phyloP scores from a whole-genome alignment of 148 eudicot species.

The Bassia scoparia region DNA sequence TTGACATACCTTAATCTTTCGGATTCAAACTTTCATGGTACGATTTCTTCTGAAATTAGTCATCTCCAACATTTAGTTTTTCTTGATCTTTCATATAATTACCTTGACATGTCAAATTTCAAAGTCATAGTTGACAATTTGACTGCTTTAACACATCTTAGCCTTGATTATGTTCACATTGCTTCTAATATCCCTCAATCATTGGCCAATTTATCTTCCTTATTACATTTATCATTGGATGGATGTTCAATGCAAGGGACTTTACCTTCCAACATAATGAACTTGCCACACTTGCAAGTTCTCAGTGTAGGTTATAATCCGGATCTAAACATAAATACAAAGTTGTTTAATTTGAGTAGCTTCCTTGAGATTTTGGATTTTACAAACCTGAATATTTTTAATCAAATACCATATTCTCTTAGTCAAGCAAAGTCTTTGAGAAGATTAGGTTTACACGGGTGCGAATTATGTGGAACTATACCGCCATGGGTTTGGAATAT shows the following conservation, averaged over 20 bases:
- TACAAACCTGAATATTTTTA: not conserved
- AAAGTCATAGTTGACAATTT: not conserved
- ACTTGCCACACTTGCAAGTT: not conserved
- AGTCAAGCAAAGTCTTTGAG: not conserved
- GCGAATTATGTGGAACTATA: not conserved
- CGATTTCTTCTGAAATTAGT: not conserved
- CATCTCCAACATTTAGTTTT: not conserved
- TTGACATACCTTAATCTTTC: conserved; percentile 2
- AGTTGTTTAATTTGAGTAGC: not conserved
- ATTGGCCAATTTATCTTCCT: not conserved
- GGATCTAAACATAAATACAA: not conserved
- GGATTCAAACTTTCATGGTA: not conserved
- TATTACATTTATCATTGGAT: not conserved
- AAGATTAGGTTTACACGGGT: not conserved
- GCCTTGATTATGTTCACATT: not conserved
- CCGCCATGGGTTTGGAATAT: conserved; percentile 6
- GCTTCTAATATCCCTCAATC: not conserved
- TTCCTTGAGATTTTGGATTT: not conserved
- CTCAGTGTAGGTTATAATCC: not conserved
- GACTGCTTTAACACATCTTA: not conserved
- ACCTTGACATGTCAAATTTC: not conserved
- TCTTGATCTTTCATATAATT: not conserved
- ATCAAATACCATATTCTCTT: not conserved
- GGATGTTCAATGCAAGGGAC: not conserved
- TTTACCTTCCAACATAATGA: not conserved